These are phyloP conservation scores for Porogramme epimiltina DNA, from an alignment of 1,284 basidiomycete genomes.

Conservation along the genomic window DNA sequence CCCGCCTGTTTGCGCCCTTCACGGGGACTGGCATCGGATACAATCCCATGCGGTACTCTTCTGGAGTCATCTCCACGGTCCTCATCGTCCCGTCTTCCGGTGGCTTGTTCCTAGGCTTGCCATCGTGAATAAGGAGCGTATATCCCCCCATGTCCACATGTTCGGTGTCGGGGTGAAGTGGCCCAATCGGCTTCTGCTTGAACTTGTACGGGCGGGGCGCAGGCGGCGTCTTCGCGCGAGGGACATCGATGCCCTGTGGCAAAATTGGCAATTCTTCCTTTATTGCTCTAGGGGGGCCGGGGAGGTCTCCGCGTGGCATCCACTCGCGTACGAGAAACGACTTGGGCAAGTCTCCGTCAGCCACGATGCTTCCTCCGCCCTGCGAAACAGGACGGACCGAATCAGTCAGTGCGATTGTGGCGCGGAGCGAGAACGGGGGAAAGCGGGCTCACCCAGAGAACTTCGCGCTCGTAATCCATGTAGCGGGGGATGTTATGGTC, in stretches of 20 bases:
- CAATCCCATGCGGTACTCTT: too few species aligned
- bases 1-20: slow-evolving; percentile 73
- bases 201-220: not conserved
- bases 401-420: not conserved
- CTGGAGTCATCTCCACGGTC: too few species aligned
- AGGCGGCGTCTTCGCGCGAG: slow-evolving; percentile 14
- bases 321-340: slow-evolving; percentile 22
- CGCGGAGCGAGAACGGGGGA: not conserved
- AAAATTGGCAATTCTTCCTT: not conserved
- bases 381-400: not conserved
- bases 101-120: too few species aligned
- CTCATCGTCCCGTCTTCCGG: too few species aligned
- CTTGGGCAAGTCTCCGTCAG: slow-evolving; percentile 14
- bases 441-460: slow-evolving; percentile 19
- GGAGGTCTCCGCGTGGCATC: slow-evolving; percentile 8
- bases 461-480: slow-evolving; percentile 8
- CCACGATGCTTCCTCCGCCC: slow-evolving; percentile 18
- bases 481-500: slow-evolving; percentile 13
- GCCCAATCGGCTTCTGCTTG: too few species aligned
- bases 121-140: too few species aligned
- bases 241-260: slow-evolving; percentile 14
- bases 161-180: too few species aligned
- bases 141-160: too few species aligned
- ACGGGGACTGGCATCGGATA: slow-evolving; percentile 40
- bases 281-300: not conserved